Evolutionary conservation across 2,329 filamentous ascomycete species (phyloP).

Genomic region (Triangularia setosa): DNA sequence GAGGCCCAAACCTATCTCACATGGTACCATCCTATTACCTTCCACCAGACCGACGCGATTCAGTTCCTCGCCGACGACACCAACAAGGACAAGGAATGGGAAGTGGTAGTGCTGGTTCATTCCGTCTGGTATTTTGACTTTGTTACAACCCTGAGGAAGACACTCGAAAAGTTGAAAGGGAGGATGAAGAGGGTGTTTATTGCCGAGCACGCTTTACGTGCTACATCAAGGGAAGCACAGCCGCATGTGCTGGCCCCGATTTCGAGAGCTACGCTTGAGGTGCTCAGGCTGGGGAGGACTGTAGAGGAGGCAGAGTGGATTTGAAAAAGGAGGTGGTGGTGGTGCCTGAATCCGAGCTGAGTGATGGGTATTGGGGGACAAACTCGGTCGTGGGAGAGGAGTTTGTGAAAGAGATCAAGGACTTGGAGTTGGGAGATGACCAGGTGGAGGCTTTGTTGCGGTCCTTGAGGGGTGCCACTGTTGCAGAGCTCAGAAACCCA

Average conservation of each 20-base stretch:
- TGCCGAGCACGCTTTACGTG: slow-evolving; percentile 44
- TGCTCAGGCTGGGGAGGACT: too few relatives aligned
- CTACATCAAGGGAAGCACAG: slow-evolving; percentile 35
- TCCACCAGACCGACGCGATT: slow-evolving; percentile 36
- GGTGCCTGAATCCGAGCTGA: slow-evolving; percentile 35
- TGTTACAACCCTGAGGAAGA: slow-evolving; percentile 32
- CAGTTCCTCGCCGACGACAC: slow-evolving; percentile 31
- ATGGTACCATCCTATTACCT: slow-evolving; percentile 32
- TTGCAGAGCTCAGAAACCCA: slow-evolving; percentile 21
- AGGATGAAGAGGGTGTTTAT: slow-evolving; percentile 37
- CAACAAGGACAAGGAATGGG: slow-evolving; percentile 32
- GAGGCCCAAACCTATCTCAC: slow-evolving; percentile 42
- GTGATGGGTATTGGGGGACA: slow-evolving; percentile 47
- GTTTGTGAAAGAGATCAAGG: slow-evolving; percentile 34
- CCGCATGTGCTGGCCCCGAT: slow-evolving; percentile 52
- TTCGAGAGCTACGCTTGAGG: slow-evolving; percentile 32
- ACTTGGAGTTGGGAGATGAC: slow-evolving; percentile 24
- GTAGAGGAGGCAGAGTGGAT: slow-evolving; percentile 35
- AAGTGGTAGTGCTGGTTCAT: slow-evolving; percentile 47
- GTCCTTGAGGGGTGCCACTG: slow-evolving; percentile 33
- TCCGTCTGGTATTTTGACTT: slow-evolving; percentile 52
- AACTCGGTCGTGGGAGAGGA: slow-evolving; percentile 29
- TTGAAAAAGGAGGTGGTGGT: slow-evolving; percentile 36
- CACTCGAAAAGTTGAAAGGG: slow-evolving; percentile 35
- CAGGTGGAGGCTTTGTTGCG: slow-evolving; percentile 29